A percentile compares a stretch with the other conserved stretches of the same genome.
These are phyloP conservation scores for Ophioceras dolichostomum DNA, from an alignment of 2,329 filamentous ascomycete species.

Conservation along the genomic window DNA sequence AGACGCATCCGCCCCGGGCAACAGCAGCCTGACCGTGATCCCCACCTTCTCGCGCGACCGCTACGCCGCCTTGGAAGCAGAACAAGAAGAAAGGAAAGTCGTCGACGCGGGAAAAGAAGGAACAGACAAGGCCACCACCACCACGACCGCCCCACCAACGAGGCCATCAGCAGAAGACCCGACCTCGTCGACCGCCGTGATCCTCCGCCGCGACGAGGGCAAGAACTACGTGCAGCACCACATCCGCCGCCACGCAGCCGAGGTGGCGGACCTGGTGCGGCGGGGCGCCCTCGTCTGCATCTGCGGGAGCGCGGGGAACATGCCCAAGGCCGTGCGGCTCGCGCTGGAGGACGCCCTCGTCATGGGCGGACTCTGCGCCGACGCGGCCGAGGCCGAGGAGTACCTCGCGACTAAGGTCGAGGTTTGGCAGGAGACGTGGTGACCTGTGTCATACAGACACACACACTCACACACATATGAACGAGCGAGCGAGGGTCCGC, in stretches of 20 bases:
- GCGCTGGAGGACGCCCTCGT: conserved; percentile 38
- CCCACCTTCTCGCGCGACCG: conserved; percentile 38
- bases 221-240: conserved; percentile 47
- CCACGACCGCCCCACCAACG: no score
- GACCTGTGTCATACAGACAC: conserved; percentile 3
- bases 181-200: background rate
- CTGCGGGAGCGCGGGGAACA: conserved; percentile 44
- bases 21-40: conserved; percentile 17
- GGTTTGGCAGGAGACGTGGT: conserved; percentile 52
- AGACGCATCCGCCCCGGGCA: background rate
- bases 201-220: conserved; percentile 11
- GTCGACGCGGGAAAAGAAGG: background rate
- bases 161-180: background rate
- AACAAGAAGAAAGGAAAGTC: no score
- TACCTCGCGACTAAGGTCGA: conserved; percentile 19
- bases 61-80: conserved; percentile 2
- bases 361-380: conserved; percentile 15
- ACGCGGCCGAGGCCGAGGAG: conserved; percentile 24
- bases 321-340: conserved; percentile 41
- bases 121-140: background rate
- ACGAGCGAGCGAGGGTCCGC: background rate
- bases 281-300: conserved; percentile 34
- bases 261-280: conserved; percentile 23
- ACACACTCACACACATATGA: background rate
- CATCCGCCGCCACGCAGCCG: conserved; percentile 27